phyloP scores from a whole-genome alignment of 2,329 filamentous ascomycete genomes.

The Sclerotiophoma versabilis region DNA sequence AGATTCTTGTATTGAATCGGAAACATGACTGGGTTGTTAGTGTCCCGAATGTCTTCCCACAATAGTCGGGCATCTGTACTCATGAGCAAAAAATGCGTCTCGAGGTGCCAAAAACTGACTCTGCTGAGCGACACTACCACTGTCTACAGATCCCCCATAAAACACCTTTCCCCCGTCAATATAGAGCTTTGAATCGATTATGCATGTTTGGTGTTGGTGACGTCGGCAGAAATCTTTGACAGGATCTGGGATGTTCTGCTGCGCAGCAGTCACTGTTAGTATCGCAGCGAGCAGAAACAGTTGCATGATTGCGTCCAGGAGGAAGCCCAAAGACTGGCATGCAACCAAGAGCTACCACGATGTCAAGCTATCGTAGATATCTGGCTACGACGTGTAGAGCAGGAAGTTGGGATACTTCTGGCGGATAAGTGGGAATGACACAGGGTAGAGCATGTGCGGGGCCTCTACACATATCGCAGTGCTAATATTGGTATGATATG shows the following conservation, averaged over 20 bases:
- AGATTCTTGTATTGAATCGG: background rate
- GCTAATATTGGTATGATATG: background rate
- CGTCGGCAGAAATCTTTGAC: slow-evolving; percentile 7
- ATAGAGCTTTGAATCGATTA: slow-evolving; percentile 64
- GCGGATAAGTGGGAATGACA: too few relatives aligned
- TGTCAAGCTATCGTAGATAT: too few relatives aligned
- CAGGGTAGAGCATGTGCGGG: background rate
- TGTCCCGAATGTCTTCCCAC: background rate
- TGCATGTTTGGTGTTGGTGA: slow-evolving; percentile 62
- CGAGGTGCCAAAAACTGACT: background rate
- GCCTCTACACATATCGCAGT: background rate
- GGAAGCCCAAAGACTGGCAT: background rate
- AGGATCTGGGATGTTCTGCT: background rate
- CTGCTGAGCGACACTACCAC: background rate
- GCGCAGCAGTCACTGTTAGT: background rate
- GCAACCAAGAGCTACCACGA: background rate
- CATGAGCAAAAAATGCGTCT: background rate
- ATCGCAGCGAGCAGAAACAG: background rate
- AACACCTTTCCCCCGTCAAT: slow-evolving; percentile 64
- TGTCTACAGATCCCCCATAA: slow-evolving; percentile 38
- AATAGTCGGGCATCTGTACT: background rate
- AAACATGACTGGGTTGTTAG: background rate
- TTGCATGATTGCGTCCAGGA: background rate
- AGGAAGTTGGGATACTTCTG: too few relatives aligned
- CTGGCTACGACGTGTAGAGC: too few relatives aligned